Conservation (phyloP, 192 early-diverging fungal genomes). For the Geranomyces michiganensis region DNA sequence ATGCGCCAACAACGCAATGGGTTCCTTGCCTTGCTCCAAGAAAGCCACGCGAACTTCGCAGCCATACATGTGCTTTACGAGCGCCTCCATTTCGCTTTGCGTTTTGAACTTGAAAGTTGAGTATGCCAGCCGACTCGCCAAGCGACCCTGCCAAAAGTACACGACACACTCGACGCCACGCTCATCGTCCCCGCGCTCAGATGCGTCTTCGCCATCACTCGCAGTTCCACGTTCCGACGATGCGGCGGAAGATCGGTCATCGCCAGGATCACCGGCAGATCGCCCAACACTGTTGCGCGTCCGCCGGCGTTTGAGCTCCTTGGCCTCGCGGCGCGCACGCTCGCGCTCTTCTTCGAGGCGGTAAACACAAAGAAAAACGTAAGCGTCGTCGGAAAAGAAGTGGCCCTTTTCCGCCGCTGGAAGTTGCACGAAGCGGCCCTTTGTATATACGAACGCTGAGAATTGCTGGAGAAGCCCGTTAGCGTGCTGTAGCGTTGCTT, state of each 20-base stretch:
- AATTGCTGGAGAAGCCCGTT: slow-evolving; percentile 42
- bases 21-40: slow-evolving; percentile 52
- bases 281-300: background rate
- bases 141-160: slow-evolving; percentile 57
- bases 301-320: slow-evolving; percentile 20
- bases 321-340: slow-evolving; percentile 16
- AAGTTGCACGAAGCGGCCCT: slow-evolving; percentile 50
- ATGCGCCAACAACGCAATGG: slow-evolving; percentile 54
- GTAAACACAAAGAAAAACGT: slow-evolving; percentile 58
- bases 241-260: background rate
- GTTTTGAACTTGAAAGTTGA: slow-evolving; percentile 57
- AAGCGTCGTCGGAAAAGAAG: slow-evolving; percentile 52
- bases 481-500: slow-evolving; percentile 35
- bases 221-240: background rate
- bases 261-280: background rate
- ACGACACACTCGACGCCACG: slow-evolving; percentile 52
- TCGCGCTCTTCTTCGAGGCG: slow-evolving; percentile 38
- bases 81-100: slow-evolving; percentile 48
- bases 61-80: slow-evolving; percentile 49
- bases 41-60: slow-evolving; percentile 44
- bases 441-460: slow-evolving; percentile 44
- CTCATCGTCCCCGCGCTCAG: slow-evolving; percentile 17
- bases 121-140: slow-evolving; percentile 40
- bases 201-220: background rate
- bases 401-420: slow-evolving; percentile 46